Base-by-base conservation (phyloP, 768 basidiomycete genomes). In the Lactarius indigo region DNA sequence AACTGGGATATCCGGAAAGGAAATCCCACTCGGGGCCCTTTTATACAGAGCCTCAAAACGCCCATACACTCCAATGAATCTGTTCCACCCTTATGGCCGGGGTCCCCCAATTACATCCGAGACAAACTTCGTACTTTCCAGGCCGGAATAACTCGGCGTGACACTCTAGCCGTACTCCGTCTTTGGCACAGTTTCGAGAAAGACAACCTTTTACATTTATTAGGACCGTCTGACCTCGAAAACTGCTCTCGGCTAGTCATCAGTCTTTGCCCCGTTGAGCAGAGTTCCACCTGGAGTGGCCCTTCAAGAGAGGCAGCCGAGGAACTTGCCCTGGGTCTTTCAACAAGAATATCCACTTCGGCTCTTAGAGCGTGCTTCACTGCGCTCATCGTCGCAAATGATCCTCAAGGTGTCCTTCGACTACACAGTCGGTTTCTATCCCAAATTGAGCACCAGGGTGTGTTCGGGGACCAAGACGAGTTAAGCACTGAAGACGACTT, bases 361-460 rank as follows among this genome's bases (percentile, higher is more conserved):
- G 84, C 84, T 5, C 75, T 91, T 57, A 77, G 77, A 60, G 79
- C 81, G 26, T 79, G 81, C 68, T 80, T 91, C 82, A 69, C 79
- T 54, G 72, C 75, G 42, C 76, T 83, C 68, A 72, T 90, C 63
- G 73, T 75, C 50, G 72, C 73, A 20, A 74, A 78, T 17, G 74
- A 88, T 63, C 71, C 79, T n/a, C 69, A 75, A 12, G 74, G 77
- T 9, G 81, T 82, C 47, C 71, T 87, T 33, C 71, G 76, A 47
- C 74, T 89, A 23, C 83, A 68, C 35, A 23, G 64, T 28, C 26
- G 52, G 3, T 68, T 68, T 55, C 17, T 60, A 20, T 59, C 66
- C 26, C 58, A 68, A 56, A 39, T 50, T 4, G 58, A 60, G 17
- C 62, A 64, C 42, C 62, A 47, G n/a, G 42, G 44, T 15, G n/a